Conservation (phyloP, 129 eudicot species). For the Chrysanthemum makinoi region DNA sequence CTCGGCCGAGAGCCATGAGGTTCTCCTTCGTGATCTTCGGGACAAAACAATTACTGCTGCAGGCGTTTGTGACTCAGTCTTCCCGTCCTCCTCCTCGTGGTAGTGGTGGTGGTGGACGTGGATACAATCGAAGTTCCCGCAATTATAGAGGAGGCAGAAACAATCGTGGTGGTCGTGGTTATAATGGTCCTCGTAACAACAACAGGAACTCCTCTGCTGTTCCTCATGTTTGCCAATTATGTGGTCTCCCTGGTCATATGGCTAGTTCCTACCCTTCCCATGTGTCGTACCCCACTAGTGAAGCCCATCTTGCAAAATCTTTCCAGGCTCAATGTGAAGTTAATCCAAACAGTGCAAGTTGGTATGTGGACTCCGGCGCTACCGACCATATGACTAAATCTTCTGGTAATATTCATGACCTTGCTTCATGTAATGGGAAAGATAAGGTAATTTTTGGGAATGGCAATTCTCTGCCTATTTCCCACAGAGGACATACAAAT, state of each 20-base stretch:
- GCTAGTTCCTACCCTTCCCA: not conserved
- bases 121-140: conserved; percentile 5
- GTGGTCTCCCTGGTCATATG: not conserved
- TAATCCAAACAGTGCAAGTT: not conserved
- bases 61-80: conserved; percentile 9
- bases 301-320: not conserved
- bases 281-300: not conserved
- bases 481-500: conserved; percentile 7
- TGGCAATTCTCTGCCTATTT: not conserved
- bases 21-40: not conserved
- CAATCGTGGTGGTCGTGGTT: not conserved
- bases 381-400: not conserved
- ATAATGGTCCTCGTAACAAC: not conserved
- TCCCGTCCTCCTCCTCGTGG: not conserved
- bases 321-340: not conserved
- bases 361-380: conserved; percentile 7
- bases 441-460: not conserved
- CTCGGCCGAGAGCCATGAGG: conserved; percentile 11
- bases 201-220: not conserved
- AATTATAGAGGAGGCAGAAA: conserved; percentile 7
- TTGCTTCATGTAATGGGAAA: not conserved
- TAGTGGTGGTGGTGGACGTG: conserved; percentile 9
- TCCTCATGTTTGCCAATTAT: not conserved
- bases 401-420: not conserved
- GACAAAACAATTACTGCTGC: not conserved